phyloP scores from a whole-genome alignment of 2,329 filamentous ascomycete genomes.

The Canariomyces notabilis region DNA sequence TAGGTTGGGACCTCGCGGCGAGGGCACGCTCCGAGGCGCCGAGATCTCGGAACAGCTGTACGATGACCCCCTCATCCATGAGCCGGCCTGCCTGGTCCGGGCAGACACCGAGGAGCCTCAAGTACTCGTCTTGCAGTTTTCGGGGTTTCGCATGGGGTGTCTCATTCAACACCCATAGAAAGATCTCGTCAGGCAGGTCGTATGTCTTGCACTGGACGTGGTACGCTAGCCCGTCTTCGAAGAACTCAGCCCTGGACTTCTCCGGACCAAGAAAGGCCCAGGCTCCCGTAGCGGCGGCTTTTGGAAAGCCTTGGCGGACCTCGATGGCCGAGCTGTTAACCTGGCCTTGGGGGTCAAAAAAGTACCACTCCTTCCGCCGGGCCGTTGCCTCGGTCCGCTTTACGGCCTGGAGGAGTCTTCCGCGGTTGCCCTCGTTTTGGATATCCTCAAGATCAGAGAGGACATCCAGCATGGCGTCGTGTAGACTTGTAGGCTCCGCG shows the following conservation, averaged over 20 bases:
- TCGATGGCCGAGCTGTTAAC: conserved; percentile 15
- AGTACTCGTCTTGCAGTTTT: conserved; percentile 56
- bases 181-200: conserved; percentile 56
- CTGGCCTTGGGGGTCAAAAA: conserved; percentile 38
- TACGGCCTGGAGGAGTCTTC: conserved; percentile 40
- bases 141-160: conserved; percentile 51
- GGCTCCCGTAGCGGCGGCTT: conserved; percentile 32
- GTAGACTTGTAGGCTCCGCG: conserved; percentile 12
- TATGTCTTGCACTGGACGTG: conserved; percentile 43
- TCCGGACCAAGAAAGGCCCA: conserved; percentile 49
- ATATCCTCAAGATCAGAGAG: conserved; percentile 33
- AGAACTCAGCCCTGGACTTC: conserved; percentile 49
- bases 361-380: conserved; percentile 41
- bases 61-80: conserved; percentile 41
- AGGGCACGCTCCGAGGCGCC: conserved; percentile 47
- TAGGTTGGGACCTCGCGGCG: conserved; percentile 23
- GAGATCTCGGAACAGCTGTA: conserved; percentile 52
- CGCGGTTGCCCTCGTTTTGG: conserved; percentile 40
- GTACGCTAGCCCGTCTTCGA: conserved; percentile 58
- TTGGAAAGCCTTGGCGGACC: conserved; percentile 34
- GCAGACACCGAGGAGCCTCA: conserved; percentile 46
- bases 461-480: conserved; percentile 30
- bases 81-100: conserved; percentile 40
- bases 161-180: conserved; percentile 62
- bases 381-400: conserved; percentile 42